Evolutionary conservation across 2,329 filamentous ascomycete genomes (phyloP), one percentile per base, ranked within the genome.

Genomic region (Hymenoscyphus fructigenus): DNA sequence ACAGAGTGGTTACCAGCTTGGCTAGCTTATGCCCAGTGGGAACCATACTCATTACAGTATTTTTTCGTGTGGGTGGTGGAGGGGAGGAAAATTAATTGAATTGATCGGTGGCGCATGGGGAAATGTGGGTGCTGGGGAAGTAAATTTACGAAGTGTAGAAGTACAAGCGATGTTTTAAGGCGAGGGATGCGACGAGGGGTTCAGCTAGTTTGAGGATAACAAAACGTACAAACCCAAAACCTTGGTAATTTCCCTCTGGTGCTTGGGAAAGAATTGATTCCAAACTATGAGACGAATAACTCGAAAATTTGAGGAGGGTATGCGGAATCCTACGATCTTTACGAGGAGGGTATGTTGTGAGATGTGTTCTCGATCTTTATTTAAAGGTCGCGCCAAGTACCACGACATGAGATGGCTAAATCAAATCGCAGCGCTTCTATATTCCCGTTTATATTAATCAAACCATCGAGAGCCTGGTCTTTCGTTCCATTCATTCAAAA

Each of bases 361-460:
- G 17, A 15, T 1, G 41, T 50, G 44, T 50, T 29, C 59, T 23
- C 41, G 44, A n/a, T 14, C 7, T 2, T 26, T 50, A 60, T 50
- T 41, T 44, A 59, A 44, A 28, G 38, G 26, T 14, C 38, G 10
- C 29, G 36, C 41, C 41, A 41, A 47, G 28, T 60, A 23, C 59
- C 59, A 20, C 56, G n/a, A 36, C 15, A 20, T 50, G 28, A 60
- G 41, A 36, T 50, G 59, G 59, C 41, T 60, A 60, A 60, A 53
- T n/a, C 29, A 32, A 7, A 15, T 3, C 15, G 34, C 34, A 38
- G 14, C 36, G 36, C n/a, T n/a, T 38, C 36, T 38, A 38, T 50
- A n/a, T 55, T 60, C 9, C 41, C 6, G n/a, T 60, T 53, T 53
- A 60, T 53, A 50, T 60, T 60, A 60, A 60, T 60, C 23, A 9